These are phyloP conservation scores for Daldinia decipiens DNA, from an alignment of 495 filamentous ascomycete species.

Conservation along the genomic window DNA sequence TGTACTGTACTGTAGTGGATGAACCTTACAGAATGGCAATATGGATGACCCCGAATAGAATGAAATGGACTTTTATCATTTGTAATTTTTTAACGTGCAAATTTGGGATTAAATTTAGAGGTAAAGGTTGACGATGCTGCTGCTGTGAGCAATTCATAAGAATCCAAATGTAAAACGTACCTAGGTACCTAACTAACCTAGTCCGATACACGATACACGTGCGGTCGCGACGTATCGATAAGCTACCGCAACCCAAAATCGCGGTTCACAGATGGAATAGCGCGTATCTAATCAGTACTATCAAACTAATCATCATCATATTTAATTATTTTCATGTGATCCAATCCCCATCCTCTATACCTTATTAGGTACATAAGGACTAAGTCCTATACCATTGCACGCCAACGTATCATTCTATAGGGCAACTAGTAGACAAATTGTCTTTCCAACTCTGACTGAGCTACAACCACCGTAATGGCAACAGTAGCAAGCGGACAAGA, in stretches of 20 bases:
- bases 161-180: too few species aligned
- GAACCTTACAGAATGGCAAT: constrained; percentile 39
- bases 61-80: constrained; percentile 8
- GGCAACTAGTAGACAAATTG: background rate
- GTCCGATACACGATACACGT: too few species aligned
- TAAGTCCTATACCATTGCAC: background rate
- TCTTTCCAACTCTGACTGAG: background rate
- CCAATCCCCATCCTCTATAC: constrained; percentile 1
- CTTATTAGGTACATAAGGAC: background rate
- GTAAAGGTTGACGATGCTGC: background rate
- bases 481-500: constrained; percentile 13
- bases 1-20: constrained; percentile 27
- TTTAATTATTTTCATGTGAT: constrained; percentile 4
- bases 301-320: constrained; percentile 1
- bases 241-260: constrained; percentile 30
- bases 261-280: constrained; percentile 28
- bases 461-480: constrained; percentile 20
- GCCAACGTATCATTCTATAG: constrained; percentile 3
- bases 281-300: constrained; percentile 27
- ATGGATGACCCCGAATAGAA: constrained; percentile 9
- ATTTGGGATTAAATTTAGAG: background rate
- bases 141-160: too few species aligned
- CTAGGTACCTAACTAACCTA: too few species aligned
- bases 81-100: background rate
- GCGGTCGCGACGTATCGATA: constrained; percentile 44